Base-by-base conservation (phyloP, 2,329 filamentous ascomycete species). In the Fusarium sp. region DNA sequence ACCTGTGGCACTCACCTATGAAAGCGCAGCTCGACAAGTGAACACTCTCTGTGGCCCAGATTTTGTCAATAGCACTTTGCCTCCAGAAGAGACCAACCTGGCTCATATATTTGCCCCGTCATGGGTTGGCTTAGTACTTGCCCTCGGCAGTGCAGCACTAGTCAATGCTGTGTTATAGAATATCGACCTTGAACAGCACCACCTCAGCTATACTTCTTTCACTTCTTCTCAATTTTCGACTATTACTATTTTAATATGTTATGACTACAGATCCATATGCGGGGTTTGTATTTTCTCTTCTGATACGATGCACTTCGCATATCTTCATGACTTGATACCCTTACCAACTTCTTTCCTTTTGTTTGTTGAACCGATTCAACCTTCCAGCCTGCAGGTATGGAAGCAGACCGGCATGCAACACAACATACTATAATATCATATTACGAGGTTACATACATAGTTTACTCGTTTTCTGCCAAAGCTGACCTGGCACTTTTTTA, bases 1-100 rank as follows among this genome's bases (percentile, higher is more conserved):
- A 75, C 88, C 90, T 12, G 87, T 98, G 52, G 88, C 89, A 32
- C 81, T 85, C 21, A 93, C 91, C 0, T 98, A 98, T 80, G 82
- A 87, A 10, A 78, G 84, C 15, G 94, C 95, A 1, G 95, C 96
- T 1, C 83, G 88, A 70, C 89, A 92, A 77, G 87, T 98, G 58
- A 93, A 97, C 78, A 85, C 89, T 16, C 86, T 87, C 6, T 92
- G 90, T 75, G 90, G 90, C 1, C 81, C 85, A 0, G 80, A 80
- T 19, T 92, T 90, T 73, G 88, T 89, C 68, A 91, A 91, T 72
- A 82, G 83, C 44, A 87, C 86, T n/a, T 79, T 91, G 6, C 85
- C 88, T 0, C 81, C 78, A 38, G 78, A 77, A 9, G 77, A 75
- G 50, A 52, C 66, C 37, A 78, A 63, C n/a, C 64, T 69, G 15